Evolutionary conservation across 139 green algal species (phyloP), one percentile per base, ranked within the genome.

Genomic region (Chlamydomonas sp.): DNA sequence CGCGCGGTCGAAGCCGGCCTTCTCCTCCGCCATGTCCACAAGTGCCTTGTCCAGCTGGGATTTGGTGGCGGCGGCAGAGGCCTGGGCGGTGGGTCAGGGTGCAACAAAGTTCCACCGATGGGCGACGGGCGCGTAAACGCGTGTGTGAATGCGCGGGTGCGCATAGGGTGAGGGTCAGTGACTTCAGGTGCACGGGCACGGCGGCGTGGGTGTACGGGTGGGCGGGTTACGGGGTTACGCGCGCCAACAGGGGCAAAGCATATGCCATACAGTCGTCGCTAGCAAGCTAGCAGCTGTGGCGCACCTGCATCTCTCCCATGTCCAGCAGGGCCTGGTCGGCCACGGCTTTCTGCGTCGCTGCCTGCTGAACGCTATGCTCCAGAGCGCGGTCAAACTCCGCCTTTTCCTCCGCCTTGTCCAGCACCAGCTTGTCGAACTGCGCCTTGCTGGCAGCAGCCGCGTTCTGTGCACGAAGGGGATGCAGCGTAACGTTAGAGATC

Each of bases 351-450:
- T 88, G 83, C 63, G 64, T 2, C 4, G 57, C 67, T 4, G 72
- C 74, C 7, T 61, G 1, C 49, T 31, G 63, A 10, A 5, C 74
- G 4, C 49, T 66, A 1, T 88, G 3, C 74, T 88, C 71, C 10
- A 80, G 15, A 18, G 73, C 61, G 4, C 9, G 20, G 57, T 88
- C 83, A n/a, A 88, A 88, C 6, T 31, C 62, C 62, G 83, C 83
- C 73, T 88, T 88, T 74, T 88, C 73, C 74, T 84, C 80, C 73
- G 87, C 79, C 84, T 20, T 85, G 76, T 63, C 66, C 75, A 72
- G 80, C 87, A 75, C 17, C 58, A 87, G 60, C 82, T 84, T 72
- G n/a, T 80, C 82, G n/a, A 61, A 69, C 72, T 49, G 18, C 59
- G 72, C 71, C 72, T 80, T 87, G 20, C 63, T 80, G 14, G 68